These are phyloP conservation scores for Acacia acuminata DNA, from an alignment of 306 rosid genomes.

Conservation along the genomic window DNA sequence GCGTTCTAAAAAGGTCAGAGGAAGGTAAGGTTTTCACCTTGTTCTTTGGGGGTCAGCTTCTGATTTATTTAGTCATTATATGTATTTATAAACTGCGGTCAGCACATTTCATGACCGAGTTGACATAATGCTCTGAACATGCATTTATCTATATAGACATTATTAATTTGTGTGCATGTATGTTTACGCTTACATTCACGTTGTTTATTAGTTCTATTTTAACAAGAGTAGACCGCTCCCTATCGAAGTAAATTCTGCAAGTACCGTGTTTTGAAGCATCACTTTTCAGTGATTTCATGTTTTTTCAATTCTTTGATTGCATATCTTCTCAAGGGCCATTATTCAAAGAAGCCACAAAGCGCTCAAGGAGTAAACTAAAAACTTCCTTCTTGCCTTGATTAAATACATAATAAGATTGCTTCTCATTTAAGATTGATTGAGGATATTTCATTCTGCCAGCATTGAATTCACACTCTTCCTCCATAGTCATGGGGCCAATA, in stretches of 20 bases:
- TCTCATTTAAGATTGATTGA: not conserved
- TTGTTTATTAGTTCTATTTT: not conserved
- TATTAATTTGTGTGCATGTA: not conserved
- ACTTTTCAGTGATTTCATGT: not conserved
- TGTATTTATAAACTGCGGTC: not conserved
- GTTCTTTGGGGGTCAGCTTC: not conserved
- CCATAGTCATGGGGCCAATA: not conserved
- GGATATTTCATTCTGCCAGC: not conserved
- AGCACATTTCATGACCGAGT: not conserved
- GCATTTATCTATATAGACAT: not conserved
- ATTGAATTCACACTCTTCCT: not conserved
- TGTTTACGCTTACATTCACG: not conserved
- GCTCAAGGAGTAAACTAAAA: not conserved
- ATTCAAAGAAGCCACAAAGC: not conserved
- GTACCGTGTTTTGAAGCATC: not conserved
- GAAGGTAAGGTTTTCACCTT: slow-evolving; percentile 47
- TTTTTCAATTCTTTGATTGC: not conserved
- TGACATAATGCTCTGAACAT: not conserved
- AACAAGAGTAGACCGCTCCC: not conserved
- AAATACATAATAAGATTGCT: not conserved
- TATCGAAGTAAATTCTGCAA: not conserved
- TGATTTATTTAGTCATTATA: not conserved
- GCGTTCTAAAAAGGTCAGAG: slow-evolving; percentile 81
- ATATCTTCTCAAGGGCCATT: not conserved
- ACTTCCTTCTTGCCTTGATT: not conserved